Evolutionary conservation across 2,329 filamentous ascomycete genomes (phyloP), one percentile per base, ranked within the genome.

Genomic region (Diaporthe capsici): DNA sequence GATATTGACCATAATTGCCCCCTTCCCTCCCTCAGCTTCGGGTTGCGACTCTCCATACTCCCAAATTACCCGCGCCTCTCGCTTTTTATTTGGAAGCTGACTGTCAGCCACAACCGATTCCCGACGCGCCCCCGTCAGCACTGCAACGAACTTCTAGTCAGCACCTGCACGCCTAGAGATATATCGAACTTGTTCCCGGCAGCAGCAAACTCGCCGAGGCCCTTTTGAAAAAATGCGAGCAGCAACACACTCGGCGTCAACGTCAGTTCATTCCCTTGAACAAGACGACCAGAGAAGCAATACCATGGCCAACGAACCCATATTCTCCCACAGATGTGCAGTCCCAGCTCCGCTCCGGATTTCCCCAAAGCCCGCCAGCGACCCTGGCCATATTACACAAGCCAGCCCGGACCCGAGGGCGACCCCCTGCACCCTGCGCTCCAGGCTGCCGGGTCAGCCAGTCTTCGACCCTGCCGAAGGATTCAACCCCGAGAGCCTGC

Each of bases 341-440:
- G 70, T 72, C 7, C 71, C 71, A 39, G 71, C 71, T 51, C 71
- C 71, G 44, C 71, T 72, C 22, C 71, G 71, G 71, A 47, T 72
- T 58, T 39, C 53, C 58, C 57, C 71, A 61, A 72, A 53, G 57
- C 22, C 31, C 28, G 34, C 22, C 58, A 51, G 25, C 39, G 17
- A 72, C 3, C 42, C 55, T 42, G 70, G 70, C 15, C 10, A 51
- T 8, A 10, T 28, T 4, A 25, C 28, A 17, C 57, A 39, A 20
- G 3, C 31, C 42, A 51, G 55, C 9, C 22, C 70, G 71, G 53
- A 72, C 44, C 57, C 57, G 13, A 72, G 70, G 17, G 34, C 6
- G 7, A 49, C 71, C 22, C 57, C 55, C 53, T 72, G 71, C 71
- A 17, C 22, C 5, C 57, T 72, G 42, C 71, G 57, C n/a, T 72